Percentiles rank a stretch among this genome's conserved stretches.
Evolutionary conservation across 2,329 filamentous ascomycete genomes (phyloP).

Genomic region (Xylariomycetidae sp.): DNA sequence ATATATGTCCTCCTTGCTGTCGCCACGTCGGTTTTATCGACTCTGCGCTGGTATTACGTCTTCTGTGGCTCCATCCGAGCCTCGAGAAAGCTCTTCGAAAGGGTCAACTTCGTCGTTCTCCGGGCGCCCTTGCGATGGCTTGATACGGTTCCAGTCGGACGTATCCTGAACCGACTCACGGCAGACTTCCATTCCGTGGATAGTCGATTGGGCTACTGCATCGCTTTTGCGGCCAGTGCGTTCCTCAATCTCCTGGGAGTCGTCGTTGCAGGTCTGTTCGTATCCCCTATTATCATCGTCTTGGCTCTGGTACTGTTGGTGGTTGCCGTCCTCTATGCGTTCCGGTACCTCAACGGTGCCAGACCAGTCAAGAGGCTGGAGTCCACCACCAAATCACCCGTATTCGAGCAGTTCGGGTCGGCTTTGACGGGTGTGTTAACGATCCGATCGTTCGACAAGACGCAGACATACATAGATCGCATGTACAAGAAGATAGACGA

Average conservation of each 20-base stretch:
- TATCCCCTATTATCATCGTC: conserved; percentile 61
- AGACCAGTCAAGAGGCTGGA: conserved; percentile 73
- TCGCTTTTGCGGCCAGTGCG: conserved; percentile 55
- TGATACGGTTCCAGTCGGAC: conserved; percentile 71
- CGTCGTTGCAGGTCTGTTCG: conserved; percentile 59
- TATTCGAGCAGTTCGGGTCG: conserved; percentile 74
- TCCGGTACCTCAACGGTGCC: conserved; percentile 62
- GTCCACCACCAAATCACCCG: conserved; percentile 68
- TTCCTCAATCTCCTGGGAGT: conserved; percentile 58
- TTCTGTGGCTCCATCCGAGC: conserved; percentile 62
- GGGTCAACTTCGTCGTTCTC: conserved; percentile 60
- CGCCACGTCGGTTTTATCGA: conserved; percentile 51
- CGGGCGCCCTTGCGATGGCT: conserved; percentile 72
- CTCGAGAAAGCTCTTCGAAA: conserved; percentile 61
- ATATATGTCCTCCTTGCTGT: conserved; percentile 61
- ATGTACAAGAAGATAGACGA: conserved; percentile 67
- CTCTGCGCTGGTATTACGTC: conserved; percentile 56
- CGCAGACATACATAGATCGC: conserved; percentile 56
- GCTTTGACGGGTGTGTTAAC: conserved; percentile 67
- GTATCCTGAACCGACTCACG: conserved; percentile 73
- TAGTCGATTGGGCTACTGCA: conserved; percentile 56
- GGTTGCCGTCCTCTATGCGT: conserved; percentile 52
- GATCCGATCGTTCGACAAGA: conserved; percentile 69
- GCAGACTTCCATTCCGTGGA: conserved; percentile 72
- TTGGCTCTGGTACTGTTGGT: conserved; percentile 53